Base-by-base conservation (phyloP, 2,329 filamentous ascomycete species). In the Botryotinia narcissicola region DNA sequence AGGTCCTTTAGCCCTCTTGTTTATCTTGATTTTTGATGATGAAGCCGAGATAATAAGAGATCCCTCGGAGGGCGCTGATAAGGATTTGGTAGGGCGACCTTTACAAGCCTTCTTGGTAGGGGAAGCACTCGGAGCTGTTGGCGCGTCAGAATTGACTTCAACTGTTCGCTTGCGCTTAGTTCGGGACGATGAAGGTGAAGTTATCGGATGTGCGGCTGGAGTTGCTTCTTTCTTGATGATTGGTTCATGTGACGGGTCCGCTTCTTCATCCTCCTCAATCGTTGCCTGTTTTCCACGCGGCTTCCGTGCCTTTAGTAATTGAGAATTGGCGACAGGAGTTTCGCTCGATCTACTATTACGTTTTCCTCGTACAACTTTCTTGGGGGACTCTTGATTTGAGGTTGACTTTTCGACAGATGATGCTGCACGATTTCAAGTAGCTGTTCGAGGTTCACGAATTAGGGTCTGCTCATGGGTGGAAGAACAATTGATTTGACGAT, bases 381-480 rank as follows among this genome's bases (percentile, higher is more conserved):
- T 44, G 4, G 67, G 60, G 35, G 72, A 70, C 16, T 71, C 72
- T 46, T 70, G 44, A n/a, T 22, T 48, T 40, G 57, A 57, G 5
- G 37, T 18, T 14, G 60, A 40, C 29, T 73, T 70, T 63, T 64
- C 59, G 22, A 42, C 32, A 14, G 59, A 64, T 57, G 48, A 60
- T 46, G 60, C 46, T 40, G 44, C 48, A 59, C 40, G 59, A 35
- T 59, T 64, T 48, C 72, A 44, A 64, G 60, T 48, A 35, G 72
- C 54, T 59, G 57, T 66, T 44, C 62, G 73, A 54, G 72, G 69
- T 48, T 73, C 76, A 42, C 69, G 71, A 35, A 60, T 71, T 48
- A 68, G 60, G 40, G 74, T 74, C 51, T 73, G 73, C 12, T 73
- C 75, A 29, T 71, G 73, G 48, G 74, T 78, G 25, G 71, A 61